A percentile compares a stretch with the other conserved stretches of the same genome.
Conservation (phyloP, 1,284 basidiomycete genomes). For the Pulchroboletus neoregius region DNA sequence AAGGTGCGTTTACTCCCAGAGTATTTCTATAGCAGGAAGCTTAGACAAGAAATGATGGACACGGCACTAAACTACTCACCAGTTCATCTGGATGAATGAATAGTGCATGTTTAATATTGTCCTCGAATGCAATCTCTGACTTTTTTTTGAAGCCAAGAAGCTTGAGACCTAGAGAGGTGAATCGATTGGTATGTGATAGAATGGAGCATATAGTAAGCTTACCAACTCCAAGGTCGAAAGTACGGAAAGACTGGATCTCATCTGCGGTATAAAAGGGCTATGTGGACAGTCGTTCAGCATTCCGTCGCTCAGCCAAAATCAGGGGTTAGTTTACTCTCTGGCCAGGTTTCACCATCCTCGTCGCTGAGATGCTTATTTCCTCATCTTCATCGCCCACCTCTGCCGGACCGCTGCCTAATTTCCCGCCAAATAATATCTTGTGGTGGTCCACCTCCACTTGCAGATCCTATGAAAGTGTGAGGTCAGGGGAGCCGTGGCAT, state of each 20-base stretch:
- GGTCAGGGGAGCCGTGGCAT: conserved; percentile 12
- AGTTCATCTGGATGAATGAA: conserved; percentile 94
- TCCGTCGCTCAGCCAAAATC: background rate
- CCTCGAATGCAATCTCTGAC: conserved; percentile 71
- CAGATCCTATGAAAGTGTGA: conserved; percentile 43
- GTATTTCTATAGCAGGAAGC: conserved; percentile 51
- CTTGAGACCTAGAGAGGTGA: conserved; percentile 57
- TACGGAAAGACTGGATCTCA: conserved; percentile 79
- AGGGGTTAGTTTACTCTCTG: conserved; percentile 40
- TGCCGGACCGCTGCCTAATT: conserved; percentile 45
- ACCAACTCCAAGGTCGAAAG: conserved; percentile 75
- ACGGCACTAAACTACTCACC: conserved; percentile 39
- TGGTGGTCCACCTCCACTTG: conserved; percentile 56
- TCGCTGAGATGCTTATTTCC: conserved; percentile 22
- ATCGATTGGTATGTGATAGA: background rate
- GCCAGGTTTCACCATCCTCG: conserved; percentile 45
- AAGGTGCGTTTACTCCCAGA: conserved; percentile 92
- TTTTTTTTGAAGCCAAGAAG: conserved; percentile 89
- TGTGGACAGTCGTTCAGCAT: conserved; percentile 6
- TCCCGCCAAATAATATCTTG: conserved; percentile 61
- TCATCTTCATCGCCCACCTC: conserved; percentile 45
- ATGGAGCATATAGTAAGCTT: conserved; percentile 19
- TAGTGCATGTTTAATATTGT: conserved; percentile 87
- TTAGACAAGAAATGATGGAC: background rate
- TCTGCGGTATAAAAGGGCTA: conserved; percentile 84